Conservation (phyloP, 23 red algal genomes). For the Gracilariopsis chorda region DNA sequence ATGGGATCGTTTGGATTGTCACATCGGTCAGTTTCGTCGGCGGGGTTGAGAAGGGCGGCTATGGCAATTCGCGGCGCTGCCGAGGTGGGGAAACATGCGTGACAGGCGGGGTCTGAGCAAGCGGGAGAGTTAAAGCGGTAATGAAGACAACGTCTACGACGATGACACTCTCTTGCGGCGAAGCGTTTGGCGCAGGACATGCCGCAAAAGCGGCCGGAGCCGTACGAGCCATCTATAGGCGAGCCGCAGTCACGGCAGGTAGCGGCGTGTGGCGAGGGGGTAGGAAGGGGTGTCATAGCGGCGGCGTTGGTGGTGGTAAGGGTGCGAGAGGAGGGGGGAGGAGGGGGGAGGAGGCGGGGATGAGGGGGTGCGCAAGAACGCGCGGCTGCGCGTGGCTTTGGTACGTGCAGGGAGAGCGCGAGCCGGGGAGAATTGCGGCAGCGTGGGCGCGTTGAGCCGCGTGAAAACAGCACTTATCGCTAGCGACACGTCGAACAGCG, state of each 20-base stretch:
- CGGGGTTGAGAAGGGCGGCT: not conserved
- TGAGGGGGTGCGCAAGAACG: not conserved
- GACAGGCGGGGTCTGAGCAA: not conserved
- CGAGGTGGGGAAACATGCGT: not conserved
- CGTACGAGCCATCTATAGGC: conserved; percentile 8
- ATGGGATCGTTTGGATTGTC: not conserved
- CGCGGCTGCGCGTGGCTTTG: not conserved
- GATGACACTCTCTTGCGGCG: not conserved
- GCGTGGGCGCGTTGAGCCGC: not conserved
- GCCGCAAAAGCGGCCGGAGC: not conserved
- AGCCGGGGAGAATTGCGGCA: too few species aligned
- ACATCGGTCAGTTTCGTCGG: not conserved
- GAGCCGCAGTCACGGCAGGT: not conserved
- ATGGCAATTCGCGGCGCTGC: conserved; percentile 18
- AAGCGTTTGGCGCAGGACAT: conserved; percentile 11
- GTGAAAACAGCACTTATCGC: not conserved
- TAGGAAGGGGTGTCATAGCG: not conserved
- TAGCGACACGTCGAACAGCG: not conserved
- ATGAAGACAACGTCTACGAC: not conserved
- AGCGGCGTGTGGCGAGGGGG: not conserved
- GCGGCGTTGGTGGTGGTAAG: not conserved
- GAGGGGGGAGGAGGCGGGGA: not conserved
- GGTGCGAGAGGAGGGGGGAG: not conserved
- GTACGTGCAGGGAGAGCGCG: too few species aligned
- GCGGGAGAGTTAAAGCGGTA: conserved; percentile 4